Percentiles rank a stretch among this genome's conserved stretches.
phyloP scores from a whole-genome alignment of 225 moss, liverwort and hornwort genomes.

The Polytrichum commune region DNA sequence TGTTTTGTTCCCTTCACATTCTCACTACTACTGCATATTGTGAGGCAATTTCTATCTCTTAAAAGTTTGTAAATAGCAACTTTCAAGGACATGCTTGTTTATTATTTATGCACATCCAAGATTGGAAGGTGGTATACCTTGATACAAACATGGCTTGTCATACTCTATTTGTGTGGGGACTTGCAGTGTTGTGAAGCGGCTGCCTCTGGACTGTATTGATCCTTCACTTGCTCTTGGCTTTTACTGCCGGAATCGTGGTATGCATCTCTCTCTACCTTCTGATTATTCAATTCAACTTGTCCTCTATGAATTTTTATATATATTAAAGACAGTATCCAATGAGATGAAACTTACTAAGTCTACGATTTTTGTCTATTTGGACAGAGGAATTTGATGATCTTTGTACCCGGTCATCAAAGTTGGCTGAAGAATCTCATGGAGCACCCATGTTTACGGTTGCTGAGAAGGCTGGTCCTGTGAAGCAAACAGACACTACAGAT shows the following conservation, averaged over 20 bases:
- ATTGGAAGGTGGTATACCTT: too few species aligned
- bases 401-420: slow-evolving; percentile 76
- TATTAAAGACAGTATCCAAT: neutral
- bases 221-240: slow-evolving; percentile 96
- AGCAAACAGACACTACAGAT: slow-evolving; percentile 56
- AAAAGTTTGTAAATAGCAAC: neutral
- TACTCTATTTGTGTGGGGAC: neutral
- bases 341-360: neutral
- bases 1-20: too few species aligned
- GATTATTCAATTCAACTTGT: too few species aligned
- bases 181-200: slow-evolving; percentile 79
- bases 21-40: too few species aligned
- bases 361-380: neutral
- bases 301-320: too few species aligned
- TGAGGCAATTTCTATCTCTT: too few species aligned
- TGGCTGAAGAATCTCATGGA: slow-evolving; percentile 88
- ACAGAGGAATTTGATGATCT: slow-evolving; percentile 94
- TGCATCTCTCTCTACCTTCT: neutral
- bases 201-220: slow-evolving; percentile 89
- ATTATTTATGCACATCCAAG: too few species aligned
- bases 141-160: too few species aligned
- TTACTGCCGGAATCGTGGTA: slow-evolving; percentile 85
- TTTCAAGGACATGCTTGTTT: too few species aligned
- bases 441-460: slow-evolving; percentile 99
- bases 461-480: slow-evolving; percentile 57